Base-by-base conservation (phyloP, 306 rosid genomes). In the Luffa acutangula region DNA sequence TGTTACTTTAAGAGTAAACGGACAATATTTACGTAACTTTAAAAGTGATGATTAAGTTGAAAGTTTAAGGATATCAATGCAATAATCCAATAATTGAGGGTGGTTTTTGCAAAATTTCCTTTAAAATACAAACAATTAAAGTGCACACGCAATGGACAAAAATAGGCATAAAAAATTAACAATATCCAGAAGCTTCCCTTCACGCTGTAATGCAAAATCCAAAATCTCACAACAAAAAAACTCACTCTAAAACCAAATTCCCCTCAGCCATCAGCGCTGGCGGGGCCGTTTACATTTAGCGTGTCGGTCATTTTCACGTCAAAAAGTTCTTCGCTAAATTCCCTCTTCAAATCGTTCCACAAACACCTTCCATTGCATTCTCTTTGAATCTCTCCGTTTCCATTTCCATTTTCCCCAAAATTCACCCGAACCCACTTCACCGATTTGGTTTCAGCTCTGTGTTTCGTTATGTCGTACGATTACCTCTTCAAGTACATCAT, bases 401-500 rank as follows among this genome's bases (percentile, higher is more conserved):
- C 36, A 57, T 57, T n/a, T 57, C 63, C 3, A 57, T 45, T 31
- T 15, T 31, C 78, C 80, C 78, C 21, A 48, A 41, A 42, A 39
- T 5, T 49, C 49, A 25, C 31, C 41, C 13, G 33, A 41, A 14
- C 51, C 45, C 42, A 31, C 39, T 37, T 43, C 46, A 15, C 78
- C 4, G 18, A 59, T 59, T 41, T 72, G 20, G 20, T 63, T 59
- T 10, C 58, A 11, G 37, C 17, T 57, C 34, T 14, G 1, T 39
- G 83, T 88, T 78, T 59, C 80, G 88, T 75, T 9, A 94, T 94
- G 98, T 94, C 98, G 45, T 91, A 92, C 92, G 97, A 94, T 80
- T 94, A 92, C 60, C 97, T 92, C 77, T 94, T 94, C 96, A 94
- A 94, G 92, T 94, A 92, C 83, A 94, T 94, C 90, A 92, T 94